Conservation (phyloP, 2,329 filamentous ascomycete species). For the Hypoxylon sp. region DNA sequence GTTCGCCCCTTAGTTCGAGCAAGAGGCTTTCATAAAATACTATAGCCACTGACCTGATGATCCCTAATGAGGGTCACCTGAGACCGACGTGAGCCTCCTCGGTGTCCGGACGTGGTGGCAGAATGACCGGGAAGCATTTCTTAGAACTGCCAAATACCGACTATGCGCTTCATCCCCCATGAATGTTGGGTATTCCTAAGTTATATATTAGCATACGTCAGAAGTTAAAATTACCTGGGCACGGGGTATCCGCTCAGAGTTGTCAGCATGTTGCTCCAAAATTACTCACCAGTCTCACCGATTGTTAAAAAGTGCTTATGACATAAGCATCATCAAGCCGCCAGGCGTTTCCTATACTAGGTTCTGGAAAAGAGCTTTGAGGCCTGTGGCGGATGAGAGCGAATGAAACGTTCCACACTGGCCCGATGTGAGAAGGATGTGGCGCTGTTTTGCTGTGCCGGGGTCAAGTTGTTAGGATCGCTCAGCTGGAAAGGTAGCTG, state of each 20-base stretch:
- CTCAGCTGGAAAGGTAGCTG: slow-evolving; percentile 25
- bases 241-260: slow-evolving; percentile 18
- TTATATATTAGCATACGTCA: slow-evolving; percentile 42
- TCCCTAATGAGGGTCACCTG: slow-evolving; percentile 52
- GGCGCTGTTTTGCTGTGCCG: slow-evolving; percentile 40
- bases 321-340: slow-evolving; percentile 47
- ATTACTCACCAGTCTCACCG: slow-evolving; percentile 47
- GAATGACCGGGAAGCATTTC: slow-evolving; percentile 54
- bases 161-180: slow-evolving; percentile 48
- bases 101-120: slow-evolving; percentile 50
- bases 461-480: slow-evolving; percentile 34
- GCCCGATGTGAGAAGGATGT: slow-evolving; percentile 41
- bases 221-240: slow-evolving; percentile 13
- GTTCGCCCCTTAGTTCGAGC: neutral
- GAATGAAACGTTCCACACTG: slow-evolving; percentile 45
- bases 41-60: slow-evolving; percentile 46
- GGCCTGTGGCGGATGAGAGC: slow-evolving; percentile 42
- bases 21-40: slow-evolving; percentile 6
- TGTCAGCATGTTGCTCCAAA: slow-evolving; percentile 42
- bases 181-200: slow-evolving; percentile 40
- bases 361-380: slow-evolving; percentile 34
- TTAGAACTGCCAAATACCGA: slow-evolving; percentile 47
- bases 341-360: slow-evolving; percentile 32
- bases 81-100: slow-evolving; percentile 51
- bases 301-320: slow-evolving; percentile 42